Percentiles rank a stretch among this genome's conserved stretches.
Evolutionary conservation across 2,329 filamentous ascomycete genomes (phyloP).

Genomic region (Aspergillus fischeri): DNA sequence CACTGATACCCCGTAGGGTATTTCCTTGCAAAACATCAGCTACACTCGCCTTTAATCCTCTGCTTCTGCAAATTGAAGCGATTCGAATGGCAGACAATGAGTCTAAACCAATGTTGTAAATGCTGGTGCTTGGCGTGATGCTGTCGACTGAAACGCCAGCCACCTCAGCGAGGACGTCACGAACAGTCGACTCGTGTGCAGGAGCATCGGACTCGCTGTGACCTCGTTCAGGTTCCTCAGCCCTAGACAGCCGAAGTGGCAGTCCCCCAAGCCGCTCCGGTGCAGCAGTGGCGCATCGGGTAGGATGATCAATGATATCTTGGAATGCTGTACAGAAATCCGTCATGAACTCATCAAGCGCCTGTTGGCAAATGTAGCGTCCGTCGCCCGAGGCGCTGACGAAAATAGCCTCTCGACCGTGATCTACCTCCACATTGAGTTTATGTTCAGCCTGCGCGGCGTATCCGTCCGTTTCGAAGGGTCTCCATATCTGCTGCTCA

Average conservation of each 20-base stretch:
- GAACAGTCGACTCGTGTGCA: conserved; percentile 15
- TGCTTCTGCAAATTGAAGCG: conserved; percentile 23
- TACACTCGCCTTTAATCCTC: conserved; percentile 24
- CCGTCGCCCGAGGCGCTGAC: conserved; percentile 20
- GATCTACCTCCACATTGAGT: conserved; percentile 29
- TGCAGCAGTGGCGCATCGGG: conserved; percentile 18
- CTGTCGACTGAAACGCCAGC: conserved; percentile 16
- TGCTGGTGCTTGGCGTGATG: conserved; percentile 24
- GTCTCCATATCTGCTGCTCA: conserved; percentile 21
- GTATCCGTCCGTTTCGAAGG: conserved; percentile 18
- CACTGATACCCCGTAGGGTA: conserved; percentile 26
- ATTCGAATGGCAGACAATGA: conserved; percentile 30
- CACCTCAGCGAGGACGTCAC: conserved; percentile 20
- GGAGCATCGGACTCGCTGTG: conserved; percentile 3
- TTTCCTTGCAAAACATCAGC: conserved; percentile 31
- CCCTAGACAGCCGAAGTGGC: conserved; percentile 13
- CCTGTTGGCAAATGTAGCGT: conserved; percentile 17
- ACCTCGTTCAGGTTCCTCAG: background rate
- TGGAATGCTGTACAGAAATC: conserved; percentile 18
- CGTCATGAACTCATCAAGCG: conserved; percentile 14
- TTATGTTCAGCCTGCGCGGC: conserved; percentile 26
- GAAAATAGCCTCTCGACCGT: conserved; percentile 17
- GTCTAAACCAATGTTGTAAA: conserved; percentile 30
- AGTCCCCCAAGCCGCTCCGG: conserved; percentile 20
- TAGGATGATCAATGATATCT: conserved; percentile 27